These are phyloP conservation scores for Patellifolia procumbens DNA, from an alignment of 179 eudicot species.

Conservation along the genomic window DNA sequence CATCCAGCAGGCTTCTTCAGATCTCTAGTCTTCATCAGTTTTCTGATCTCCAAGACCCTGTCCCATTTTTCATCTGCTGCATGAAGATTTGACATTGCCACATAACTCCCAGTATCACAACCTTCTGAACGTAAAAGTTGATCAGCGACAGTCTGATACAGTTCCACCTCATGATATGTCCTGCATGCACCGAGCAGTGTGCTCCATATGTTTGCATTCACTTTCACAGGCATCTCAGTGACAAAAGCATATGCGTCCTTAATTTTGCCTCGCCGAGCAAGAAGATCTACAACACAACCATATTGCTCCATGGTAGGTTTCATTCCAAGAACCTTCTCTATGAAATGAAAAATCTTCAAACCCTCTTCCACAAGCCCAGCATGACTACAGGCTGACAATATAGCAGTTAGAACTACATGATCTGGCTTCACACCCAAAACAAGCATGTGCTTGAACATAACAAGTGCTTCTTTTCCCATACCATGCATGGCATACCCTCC, in stretches of 20 bases:
- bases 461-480: constrained; percentile 60
- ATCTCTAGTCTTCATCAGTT: constrained; percentile 48
- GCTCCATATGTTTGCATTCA: constrained; percentile 64
- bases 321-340: constrained; percentile 43
- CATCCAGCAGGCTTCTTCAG: constrained; percentile 63
- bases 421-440: constrained; percentile 53
- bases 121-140: constrained; percentile 42
- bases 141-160: constrained; percentile 49
- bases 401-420: constrained; percentile 52
- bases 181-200: constrained; percentile 60
- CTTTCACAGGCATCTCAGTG: constrained; percentile 56
- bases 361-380: constrained; percentile 68
- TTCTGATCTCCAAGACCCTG: constrained; percentile 57
- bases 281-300: constrained; percentile 74
- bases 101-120: constrained; percentile 56
- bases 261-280: constrained; percentile 62
- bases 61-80: constrained; percentile 72
- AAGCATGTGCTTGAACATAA: constrained; percentile 49
- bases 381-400: constrained; percentile 74
- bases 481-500: constrained; percentile 82
- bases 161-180: constrained; percentile 55
- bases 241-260: constrained; percentile 59
- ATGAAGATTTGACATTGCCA: constrained; percentile 64
- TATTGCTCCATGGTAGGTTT: constrained; percentile 69
- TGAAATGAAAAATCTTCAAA: constrained; percentile 54